Evolutionary conservation across 73 alveolate species (phyloP).

Genomic region (Tetrahymena thermophila): DNA sequence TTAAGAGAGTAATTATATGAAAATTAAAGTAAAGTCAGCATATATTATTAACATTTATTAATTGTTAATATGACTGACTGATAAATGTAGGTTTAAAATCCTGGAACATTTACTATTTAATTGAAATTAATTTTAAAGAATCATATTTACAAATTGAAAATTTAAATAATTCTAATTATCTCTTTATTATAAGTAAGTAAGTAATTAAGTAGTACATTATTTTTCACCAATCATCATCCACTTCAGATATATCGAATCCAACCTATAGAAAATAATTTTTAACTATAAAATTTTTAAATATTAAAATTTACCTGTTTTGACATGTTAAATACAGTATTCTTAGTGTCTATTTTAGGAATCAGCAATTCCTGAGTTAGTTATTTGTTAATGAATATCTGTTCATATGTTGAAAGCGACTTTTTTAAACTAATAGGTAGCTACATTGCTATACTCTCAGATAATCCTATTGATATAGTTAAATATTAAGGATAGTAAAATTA

Average conservation of each 20-base stretch:
- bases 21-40: background rate
- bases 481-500: background rate
- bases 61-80: background rate
- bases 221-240: background rate
- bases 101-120: no score
- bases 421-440: background rate
- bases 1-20: background rate
- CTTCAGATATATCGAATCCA: background rate
- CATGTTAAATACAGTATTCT: background rate
- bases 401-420: background rate
- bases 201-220: background rate
- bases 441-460: background rate
- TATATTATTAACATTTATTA: no score
- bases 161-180: background rate
- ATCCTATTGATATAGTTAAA: background rate
- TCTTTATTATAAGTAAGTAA: background rate
- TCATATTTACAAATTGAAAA: background rate
- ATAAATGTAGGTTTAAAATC: background rate
- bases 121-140: background rate
- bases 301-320: background rate
- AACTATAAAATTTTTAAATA: background rate
- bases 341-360: background rate
- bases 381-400: background rate
- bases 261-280: background rate
- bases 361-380: background rate